These are phyloP conservation scores for Reticulascus tulasneorum DNA, from an alignment of 2,329 filamentous ascomycete genomes.

Conservation along the genomic window DNA sequence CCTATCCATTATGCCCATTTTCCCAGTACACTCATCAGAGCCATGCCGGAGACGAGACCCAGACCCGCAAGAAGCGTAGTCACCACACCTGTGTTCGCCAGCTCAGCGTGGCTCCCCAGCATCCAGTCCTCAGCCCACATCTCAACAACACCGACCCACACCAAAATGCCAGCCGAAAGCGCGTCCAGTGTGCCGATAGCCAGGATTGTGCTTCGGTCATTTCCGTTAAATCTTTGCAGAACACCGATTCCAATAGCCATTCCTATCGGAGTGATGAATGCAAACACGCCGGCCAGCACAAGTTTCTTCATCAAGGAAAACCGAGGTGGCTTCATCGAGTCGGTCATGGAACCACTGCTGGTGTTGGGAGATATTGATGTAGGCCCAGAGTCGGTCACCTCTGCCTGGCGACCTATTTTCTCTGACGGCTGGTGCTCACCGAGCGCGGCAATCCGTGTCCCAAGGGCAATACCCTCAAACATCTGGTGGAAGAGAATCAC, in stretches of 20 bases:
- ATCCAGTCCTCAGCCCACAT: constrained; percentile 78
- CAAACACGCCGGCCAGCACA: constrained; percentile 59
- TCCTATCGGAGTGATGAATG: constrained; percentile 69
- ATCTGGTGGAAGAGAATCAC: constrained; percentile 77
- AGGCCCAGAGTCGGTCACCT: constrained; percentile 25
- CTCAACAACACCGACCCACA: constrained; percentile 78
- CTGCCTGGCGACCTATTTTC: constrained; percentile 1
- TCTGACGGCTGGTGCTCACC: constrained; percentile 22
- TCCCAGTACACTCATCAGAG: constrained; percentile 67
- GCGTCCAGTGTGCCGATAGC: constrained; percentile 72
- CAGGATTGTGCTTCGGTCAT: constrained; percentile 62
- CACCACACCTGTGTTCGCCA: constrained; percentile 45
- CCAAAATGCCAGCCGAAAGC: constrained; percentile 68
- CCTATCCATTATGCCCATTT: constrained; percentile 62
- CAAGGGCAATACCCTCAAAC: constrained; percentile 73
- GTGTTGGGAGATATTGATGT: constrained; percentile 9
- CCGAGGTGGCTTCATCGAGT: constrained; percentile 4
- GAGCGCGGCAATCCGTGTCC: constrained; percentile 64
- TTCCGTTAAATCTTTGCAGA: constrained; percentile 67
- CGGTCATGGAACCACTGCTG: constrained; percentile 1
- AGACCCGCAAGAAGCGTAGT: constrained; percentile 47
- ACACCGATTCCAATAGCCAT: constrained; percentile 79
- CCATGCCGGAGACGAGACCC: constrained; percentile 58
- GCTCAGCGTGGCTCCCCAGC: constrained; percentile 51
- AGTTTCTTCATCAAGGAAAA: constrained; percentile 49